Percentiles rank a stretch among this genome's conserved stretches.
Evolutionary conservation across 331 rosid genomes (phyloP).

Genomic region (Pyracantha coccinea): DNA sequence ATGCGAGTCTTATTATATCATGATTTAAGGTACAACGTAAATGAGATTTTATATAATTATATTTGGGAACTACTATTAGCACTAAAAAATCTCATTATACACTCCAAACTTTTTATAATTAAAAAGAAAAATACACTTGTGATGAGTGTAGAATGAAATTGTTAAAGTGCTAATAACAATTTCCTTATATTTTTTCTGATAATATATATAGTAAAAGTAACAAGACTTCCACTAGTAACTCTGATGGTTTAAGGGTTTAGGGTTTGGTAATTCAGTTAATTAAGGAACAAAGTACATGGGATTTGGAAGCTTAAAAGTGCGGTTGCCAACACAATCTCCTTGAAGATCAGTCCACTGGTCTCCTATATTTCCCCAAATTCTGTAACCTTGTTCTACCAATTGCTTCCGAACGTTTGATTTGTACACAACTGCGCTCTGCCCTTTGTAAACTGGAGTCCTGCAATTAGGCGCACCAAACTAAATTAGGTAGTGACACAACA

Average conservation of each 20-base stretch:
- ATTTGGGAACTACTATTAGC: no score
- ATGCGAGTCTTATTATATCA: background rate
- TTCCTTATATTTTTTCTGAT: no score
- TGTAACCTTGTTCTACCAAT: constrained; percentile 55
- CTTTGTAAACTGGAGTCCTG: constrained; percentile 42
- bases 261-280: background rate
- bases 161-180: no score
- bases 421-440: constrained; percentile 54
- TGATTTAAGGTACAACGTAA: background rate
- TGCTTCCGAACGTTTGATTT: constrained; percentile 50
- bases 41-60: no score
- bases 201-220: no score
- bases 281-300: constrained; percentile 83
- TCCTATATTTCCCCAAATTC: constrained; percentile 92
- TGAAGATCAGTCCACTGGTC: constrained; percentile 93
- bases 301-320: constrained; percentile 84
- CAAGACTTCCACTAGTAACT: background rate
- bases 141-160: no score
- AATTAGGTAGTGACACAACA: background rate
- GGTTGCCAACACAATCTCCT: constrained; percentile 57
- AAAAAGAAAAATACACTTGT: no score
- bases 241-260: background rate
- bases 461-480: background rate
- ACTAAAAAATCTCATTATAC: no score
- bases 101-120: no score